Percentiles rank a stretch among this genome's conserved stretches.
These are phyloP conservation scores for Cyathus striatus DNA, from an alignment of 768 basidiomycete species.

Conservation along the genomic window DNA sequence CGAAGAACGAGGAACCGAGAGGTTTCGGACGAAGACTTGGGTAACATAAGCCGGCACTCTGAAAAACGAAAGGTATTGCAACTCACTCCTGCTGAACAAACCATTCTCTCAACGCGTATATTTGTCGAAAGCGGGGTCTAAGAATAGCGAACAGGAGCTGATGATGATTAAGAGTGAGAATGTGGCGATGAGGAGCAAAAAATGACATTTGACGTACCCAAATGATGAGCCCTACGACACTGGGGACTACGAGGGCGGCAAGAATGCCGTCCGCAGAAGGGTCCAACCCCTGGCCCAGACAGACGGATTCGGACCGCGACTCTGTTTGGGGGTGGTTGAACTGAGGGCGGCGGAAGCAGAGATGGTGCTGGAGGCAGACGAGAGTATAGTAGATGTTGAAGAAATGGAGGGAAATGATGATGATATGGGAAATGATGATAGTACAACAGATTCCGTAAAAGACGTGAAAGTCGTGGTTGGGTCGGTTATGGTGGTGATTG, in stretches of 20 bases:
- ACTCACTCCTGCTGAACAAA: constrained; percentile 68
- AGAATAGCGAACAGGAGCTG: constrained; percentile 65
- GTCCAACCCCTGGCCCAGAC: constrained; percentile 64
- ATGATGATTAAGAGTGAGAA: too few species aligned
- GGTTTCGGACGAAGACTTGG: constrained; percentile 59
- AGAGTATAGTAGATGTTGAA: too few species aligned
- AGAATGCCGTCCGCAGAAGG: constrained; percentile 57
- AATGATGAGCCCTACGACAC: constrained; percentile 52
- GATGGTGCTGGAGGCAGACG: constrained; percentile 9
- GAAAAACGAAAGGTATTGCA: neutral
- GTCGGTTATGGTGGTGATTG: constrained; percentile 33
- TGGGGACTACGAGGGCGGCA: constrained; percentile 52
- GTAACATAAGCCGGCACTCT: neutral
- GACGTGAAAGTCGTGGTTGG: constrained; percentile 36
- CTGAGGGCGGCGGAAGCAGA: constrained; percentile 19
- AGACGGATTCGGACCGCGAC: constrained; percentile 37
- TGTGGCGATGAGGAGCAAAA: too few species aligned
- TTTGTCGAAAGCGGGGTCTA: constrained; percentile 64
- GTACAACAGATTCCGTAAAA: constrained; percentile 28
- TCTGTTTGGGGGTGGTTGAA: constrained; percentile 11
- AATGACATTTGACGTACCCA: constrained; percentile 47
- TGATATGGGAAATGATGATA: constrained; percentile 10
- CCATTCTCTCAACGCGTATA: constrained; percentile 75
- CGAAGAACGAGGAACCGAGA: constrained; percentile 50
- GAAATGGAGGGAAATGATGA: constrained; percentile 12